phyloP scores from a whole-genome alignment of 768 basidiomycete species.

The Phlebiopsis gigantea region DNA sequence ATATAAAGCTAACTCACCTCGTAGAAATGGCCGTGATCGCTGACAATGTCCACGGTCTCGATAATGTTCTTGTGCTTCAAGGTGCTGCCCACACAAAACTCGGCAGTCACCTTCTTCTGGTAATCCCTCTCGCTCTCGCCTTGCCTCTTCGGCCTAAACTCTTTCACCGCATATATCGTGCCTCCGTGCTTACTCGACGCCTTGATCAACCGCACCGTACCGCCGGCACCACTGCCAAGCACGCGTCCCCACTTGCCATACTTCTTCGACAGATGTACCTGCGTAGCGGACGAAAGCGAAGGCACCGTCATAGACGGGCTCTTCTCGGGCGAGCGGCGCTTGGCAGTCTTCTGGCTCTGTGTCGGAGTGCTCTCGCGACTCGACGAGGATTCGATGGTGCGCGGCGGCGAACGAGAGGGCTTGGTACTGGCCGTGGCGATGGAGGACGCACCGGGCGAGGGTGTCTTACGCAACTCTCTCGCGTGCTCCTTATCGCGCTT shows the following conservation, averaged over 20 bases:
- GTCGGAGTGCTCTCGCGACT: slow-evolving; percentile 7
- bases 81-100: slow-evolving; percentile 95
- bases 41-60: slow-evolving; percentile 96
- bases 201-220: slow-evolving; percentile 95
- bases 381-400: slow-evolving; percentile 16
- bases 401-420: slow-evolving; percentile 22
- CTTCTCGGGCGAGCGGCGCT: slow-evolving; percentile 13
- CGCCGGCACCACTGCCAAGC: slow-evolving; percentile 95
- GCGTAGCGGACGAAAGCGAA: slow-evolving; percentile 76
- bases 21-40: slow-evolving; percentile 96
- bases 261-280: slow-evolving; percentile 94
- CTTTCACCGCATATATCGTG: slow-evolving; percentile 91
- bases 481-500: slow-evolving; percentile 15
- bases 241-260: slow-evolving; percentile 99
- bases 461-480: slow-evolving; percentile 21
- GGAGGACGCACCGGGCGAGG: slow-evolving; percentile 25
- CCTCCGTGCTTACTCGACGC: slow-evolving; percentile 77
- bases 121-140: slow-evolving; percentile 96
- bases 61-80: slow-evolving; percentile 96
- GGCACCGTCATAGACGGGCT: slow-evolving; percentile 26
- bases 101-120: slow-evolving; percentile 98
- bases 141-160: slow-evolving; percentile 84
- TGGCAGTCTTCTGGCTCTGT: slow-evolving; percentile 6
- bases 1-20: slow-evolving; percentile 56
- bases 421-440: slow-evolving; percentile 22